Percentiles rank a stretch among this genome's conserved stretches.
phyloP scores from a whole-genome alignment of 257 asterid species.

The Solanum neorickii region DNA sequence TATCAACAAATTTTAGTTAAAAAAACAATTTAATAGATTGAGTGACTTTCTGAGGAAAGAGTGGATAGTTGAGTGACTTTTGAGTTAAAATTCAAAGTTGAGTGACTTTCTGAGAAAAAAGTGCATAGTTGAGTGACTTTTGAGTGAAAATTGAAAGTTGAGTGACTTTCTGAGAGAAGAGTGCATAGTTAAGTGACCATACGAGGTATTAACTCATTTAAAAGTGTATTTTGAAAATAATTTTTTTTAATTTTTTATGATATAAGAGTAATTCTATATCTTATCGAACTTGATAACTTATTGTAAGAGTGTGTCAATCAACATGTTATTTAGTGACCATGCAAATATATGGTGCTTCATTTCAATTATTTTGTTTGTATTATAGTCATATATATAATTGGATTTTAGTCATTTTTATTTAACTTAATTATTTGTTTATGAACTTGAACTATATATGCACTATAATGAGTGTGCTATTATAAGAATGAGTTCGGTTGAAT shows the following conservation, averaged over 20 bases:
- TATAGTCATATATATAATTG: neutral
- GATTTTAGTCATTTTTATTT: neutral
- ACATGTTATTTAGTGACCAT: neutral
- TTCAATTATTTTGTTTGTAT: neutral
- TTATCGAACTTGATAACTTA: neutral
- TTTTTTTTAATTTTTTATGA: fast-evolving
- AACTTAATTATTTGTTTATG: neutral
- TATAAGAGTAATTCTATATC: neutral
- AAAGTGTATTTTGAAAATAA: neutral
- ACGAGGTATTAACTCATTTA: too few relatives aligned
- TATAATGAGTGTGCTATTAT: too few relatives aligned
- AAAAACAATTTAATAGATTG: too few relatives aligned
- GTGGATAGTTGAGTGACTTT: too few relatives aligned
- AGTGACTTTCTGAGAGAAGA: too few relatives aligned
- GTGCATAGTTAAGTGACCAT: too few relatives aligned
- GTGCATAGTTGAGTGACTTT: too few relatives aligned
- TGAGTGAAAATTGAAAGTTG: too few relatives aligned
- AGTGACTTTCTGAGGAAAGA: too few relatives aligned
- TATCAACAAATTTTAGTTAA: too few relatives aligned
- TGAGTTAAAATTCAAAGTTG: too few relatives aligned
- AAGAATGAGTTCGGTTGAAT: neutral
- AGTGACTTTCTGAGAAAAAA: too few relatives aligned
- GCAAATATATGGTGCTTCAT: neutral
- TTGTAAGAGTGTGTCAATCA: neutral
- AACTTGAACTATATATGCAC: neutral